These are phyloP conservation scores for Verbena officinalis DNA, from an alignment of 257 asterid genomes.

Conservation along the genomic window DNA sequence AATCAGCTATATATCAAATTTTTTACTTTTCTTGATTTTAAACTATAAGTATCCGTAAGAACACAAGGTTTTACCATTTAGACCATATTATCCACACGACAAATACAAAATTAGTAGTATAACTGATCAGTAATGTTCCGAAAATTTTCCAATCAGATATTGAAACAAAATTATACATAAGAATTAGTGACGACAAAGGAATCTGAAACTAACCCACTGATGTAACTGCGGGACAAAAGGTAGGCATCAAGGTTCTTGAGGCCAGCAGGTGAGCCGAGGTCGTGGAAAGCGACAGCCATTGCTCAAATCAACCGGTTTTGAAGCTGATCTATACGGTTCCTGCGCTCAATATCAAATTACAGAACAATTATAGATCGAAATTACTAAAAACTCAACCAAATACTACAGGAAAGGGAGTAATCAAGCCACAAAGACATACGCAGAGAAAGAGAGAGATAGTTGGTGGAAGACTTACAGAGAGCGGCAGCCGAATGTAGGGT, in stretches of 20 bases:
- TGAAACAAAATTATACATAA: not conserved
- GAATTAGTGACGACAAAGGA: not conserved
- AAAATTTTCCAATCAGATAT: not conserved
- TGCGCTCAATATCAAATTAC: not conserved
- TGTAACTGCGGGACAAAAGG: slow-evolving; percentile 83
- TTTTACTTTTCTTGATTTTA: not conserved
- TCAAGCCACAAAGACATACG: not conserved
- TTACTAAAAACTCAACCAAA: not conserved
- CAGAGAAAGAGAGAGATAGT: not conserved
- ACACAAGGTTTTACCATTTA: not conserved
- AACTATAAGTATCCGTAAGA: not conserved
- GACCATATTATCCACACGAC: no score
- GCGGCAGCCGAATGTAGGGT: slow-evolving; percentile 12
- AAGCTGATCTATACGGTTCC: slow-evolving; percentile 11
- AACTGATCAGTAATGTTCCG: not conserved
- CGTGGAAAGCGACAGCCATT: slow-evolving; percentile 68
- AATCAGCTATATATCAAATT: not conserved
- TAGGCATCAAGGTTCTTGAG: slow-evolving; percentile 90
- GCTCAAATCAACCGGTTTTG: slow-evolving; percentile 23
- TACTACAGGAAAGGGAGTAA: not conserved
- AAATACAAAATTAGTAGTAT: not conserved
- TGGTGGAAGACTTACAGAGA: slow-evolving; percentile 26
- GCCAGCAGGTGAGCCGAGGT: slow-evolving; percentile 60
- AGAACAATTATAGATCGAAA: not conserved
- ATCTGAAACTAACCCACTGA: slow-evolving; percentile 63